These are phyloP conservation scores for Nakazawaea wickerhamii DNA, from an alignment of 805 yeast genomes.

Conservation along the genomic window DNA sequence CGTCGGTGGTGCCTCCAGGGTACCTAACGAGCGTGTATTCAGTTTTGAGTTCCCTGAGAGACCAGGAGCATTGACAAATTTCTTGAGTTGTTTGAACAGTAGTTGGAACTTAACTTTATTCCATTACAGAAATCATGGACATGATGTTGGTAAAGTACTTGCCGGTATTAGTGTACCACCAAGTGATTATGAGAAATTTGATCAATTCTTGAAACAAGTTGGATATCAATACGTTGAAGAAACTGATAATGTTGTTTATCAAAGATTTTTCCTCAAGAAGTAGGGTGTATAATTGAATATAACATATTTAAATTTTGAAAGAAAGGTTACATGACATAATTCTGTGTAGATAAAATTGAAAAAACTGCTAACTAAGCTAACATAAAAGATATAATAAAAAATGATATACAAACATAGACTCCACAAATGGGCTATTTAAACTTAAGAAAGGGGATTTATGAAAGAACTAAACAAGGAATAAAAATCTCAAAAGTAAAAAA, in stretches of 20 bases:
- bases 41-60: slow-evolving; percentile 95
- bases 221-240: slow-evolving; percentile 81
- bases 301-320: not conserved
- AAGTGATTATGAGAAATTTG: slow-evolving; percentile 57
- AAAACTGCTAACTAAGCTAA: not conserved
- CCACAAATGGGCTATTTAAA: too few species aligned
- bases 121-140: slow-evolving; percentile 96
- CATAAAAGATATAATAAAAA: too few species aligned
- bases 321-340: not conserved
- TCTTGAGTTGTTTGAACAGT: slow-evolving; percentile 62
- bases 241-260: slow-evolving; percentile 80
- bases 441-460: too few species aligned
- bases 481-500: not conserved
- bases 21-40: slow-evolving; percentile 70
- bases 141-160: slow-evolving; percentile 87
- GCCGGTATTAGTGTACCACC: slow-evolving; percentile 87
- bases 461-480: too few species aligned
- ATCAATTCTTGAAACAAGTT: slow-evolving; percentile 58
- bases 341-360: not conserved
- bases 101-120: slow-evolving; percentile 92
- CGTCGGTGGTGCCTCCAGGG: slow-evolving; percentile 83
- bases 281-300: not conserved
- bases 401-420: too few species aligned
- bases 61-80: slow-evolving; percentile 87
- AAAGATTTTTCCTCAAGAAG: slow-evolving; percentile 51